phyloP scores from a whole-genome alignment of 805 yeast genomes.

The Monosporozyma servazzii region DNA sequence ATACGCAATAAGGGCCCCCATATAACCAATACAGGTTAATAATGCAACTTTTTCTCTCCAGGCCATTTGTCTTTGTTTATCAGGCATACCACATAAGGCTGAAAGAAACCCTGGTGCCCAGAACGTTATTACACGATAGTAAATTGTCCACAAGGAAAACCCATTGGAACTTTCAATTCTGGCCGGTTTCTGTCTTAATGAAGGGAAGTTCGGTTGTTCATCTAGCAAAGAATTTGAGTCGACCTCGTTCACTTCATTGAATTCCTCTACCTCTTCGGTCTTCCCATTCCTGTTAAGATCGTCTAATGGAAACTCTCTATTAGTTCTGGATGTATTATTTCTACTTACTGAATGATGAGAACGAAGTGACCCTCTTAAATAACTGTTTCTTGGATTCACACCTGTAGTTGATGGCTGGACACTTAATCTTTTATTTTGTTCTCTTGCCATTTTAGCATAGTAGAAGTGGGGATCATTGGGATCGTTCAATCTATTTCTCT shows the following conservation, averaged over 20 bases:
- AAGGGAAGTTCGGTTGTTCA: constrained; percentile 1
- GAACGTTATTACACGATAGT: constrained; percentile 73
- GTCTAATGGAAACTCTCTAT: constrained; percentile 4
- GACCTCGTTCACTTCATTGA: background rate
- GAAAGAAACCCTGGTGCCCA: constrained; percentile 77
- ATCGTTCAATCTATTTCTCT: constrained; percentile 56
- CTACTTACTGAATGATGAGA: constrained; percentile 4
- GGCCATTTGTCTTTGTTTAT: constrained; percentile 79
- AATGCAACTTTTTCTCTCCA: constrained; percentile 96
- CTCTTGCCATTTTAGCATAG: constrained; percentile 64
- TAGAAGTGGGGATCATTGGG: constrained; percentile 70
- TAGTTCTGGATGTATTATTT: background rate
- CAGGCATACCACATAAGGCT: constrained; percentile 63
- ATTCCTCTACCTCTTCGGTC: background rate
- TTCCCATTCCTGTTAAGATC: background rate
- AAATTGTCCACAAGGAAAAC: constrained; percentile 55
- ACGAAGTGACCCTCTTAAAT: constrained; percentile 3
- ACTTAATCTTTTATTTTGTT: constrained; percentile 50
- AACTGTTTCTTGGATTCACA: constrained; percentile 41
- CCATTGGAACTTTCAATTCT: constrained; percentile 3
- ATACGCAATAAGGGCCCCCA: constrained; percentile 75
- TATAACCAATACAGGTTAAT: constrained; percentile 58
- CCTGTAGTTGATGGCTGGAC: constrained; percentile 68
- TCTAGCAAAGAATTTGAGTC: background rate
- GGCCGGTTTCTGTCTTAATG: constrained; percentile 3